Conservation (phyloP, 1,139 yeast species). For the Geotrichum phurueaensis region DNA sequence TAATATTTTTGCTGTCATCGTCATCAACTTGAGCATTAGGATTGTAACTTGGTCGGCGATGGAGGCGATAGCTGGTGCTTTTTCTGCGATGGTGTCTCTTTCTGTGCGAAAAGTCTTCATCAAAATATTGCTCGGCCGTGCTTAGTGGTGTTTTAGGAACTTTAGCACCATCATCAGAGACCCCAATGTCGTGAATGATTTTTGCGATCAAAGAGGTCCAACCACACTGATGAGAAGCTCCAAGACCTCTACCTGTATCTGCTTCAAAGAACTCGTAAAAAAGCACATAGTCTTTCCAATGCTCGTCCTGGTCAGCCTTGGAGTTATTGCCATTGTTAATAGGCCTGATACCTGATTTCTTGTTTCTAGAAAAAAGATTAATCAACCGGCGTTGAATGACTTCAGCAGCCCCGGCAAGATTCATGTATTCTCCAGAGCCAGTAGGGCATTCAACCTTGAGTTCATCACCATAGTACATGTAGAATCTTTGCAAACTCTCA, state of each 20-base stretch:
- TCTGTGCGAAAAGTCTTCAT: slow-evolving; percentile 30
- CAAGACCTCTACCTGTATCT: slow-evolving; percentile 91
- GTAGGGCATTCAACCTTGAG: slow-evolving; percentile 87
- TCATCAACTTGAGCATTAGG: not conserved
- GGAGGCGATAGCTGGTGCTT: slow-evolving; percentile 20
- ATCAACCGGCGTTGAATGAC: slow-evolving; percentile 84
- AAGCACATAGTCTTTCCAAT: slow-evolving; percentile 70
- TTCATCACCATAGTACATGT: slow-evolving; percentile 81
- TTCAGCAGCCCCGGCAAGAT: slow-evolving; percentile 89
- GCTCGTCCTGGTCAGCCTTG: slow-evolving; percentile 59
- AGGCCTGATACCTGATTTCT: slow-evolving; percentile 61
- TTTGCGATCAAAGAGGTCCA: slow-evolving; percentile 96
- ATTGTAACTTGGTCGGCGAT: slow-evolving; percentile 20
- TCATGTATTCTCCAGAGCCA: slow-evolving; percentile 74
- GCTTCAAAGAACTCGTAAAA: slow-evolving; percentile 93
- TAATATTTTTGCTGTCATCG: slow-evolving; percentile 1
- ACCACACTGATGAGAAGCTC: slow-evolving; percentile 94
- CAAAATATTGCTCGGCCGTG: slow-evolving; percentile 38
- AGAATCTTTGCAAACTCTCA: slow-evolving; percentile 85
- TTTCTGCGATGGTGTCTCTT: slow-evolving; percentile 24
- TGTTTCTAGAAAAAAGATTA: slow-evolving; percentile 69
- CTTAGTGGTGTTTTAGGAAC: slow-evolving; percentile 35
- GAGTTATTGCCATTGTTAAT: slow-evolving; percentile 59
- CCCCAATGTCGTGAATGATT: slow-evolving; percentile 88
- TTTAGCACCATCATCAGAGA: slow-evolving; percentile 38